Conservation (phyloP, 169 alveolate species). For the Eimeria praecox region DNA sequence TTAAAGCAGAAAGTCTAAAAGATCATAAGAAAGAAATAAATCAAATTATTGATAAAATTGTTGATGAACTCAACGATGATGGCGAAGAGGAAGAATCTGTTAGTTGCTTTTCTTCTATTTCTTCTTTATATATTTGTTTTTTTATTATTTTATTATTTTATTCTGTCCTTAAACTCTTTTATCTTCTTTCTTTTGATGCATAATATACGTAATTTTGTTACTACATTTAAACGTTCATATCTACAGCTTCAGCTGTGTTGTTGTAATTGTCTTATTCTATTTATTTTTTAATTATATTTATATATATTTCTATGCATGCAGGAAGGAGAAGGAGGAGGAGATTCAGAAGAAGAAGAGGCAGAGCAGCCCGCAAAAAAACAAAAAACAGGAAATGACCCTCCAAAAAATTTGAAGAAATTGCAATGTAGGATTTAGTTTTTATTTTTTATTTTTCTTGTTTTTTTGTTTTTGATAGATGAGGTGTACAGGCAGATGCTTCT, state of each 20-base stretch:
- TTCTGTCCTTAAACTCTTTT: too few relatives aligned
- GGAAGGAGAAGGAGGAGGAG: slow-evolving; percentile 45
- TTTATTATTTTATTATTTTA: too few relatives aligned
- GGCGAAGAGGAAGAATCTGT: slow-evolving; percentile 16
- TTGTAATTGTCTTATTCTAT: neutral
- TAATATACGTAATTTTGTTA: too few relatives aligned
- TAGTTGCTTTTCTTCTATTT: neutral
- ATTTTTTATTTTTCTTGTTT: neutral
- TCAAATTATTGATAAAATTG: slow-evolving; percentile 70
- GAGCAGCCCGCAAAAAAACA: slow-evolving; percentile 39
- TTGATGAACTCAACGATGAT: slow-evolving; percentile 30
- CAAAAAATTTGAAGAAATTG: slow-evolving; percentile 70
- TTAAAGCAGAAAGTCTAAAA: slow-evolving; percentile 35
- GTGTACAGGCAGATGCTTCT: neutral
- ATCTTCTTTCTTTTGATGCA: neutral
- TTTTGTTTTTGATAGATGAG: neutral
- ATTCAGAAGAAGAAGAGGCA: neutral
- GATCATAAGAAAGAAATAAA: slow-evolving; percentile 54
- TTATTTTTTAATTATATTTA: neutral
- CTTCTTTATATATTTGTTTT: neutral
- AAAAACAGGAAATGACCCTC: slow-evolving; percentile 55
- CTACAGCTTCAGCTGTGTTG: neutral
- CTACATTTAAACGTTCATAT: neutral
- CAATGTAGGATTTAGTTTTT: slow-evolving; percentile 2
- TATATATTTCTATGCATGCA: neutral